Percentiles rank a stretch among this genome's conserved stretches.
Conservation (phyloP, 2,329 filamentous ascomycete species). For the Onygenales sp. region DNA sequence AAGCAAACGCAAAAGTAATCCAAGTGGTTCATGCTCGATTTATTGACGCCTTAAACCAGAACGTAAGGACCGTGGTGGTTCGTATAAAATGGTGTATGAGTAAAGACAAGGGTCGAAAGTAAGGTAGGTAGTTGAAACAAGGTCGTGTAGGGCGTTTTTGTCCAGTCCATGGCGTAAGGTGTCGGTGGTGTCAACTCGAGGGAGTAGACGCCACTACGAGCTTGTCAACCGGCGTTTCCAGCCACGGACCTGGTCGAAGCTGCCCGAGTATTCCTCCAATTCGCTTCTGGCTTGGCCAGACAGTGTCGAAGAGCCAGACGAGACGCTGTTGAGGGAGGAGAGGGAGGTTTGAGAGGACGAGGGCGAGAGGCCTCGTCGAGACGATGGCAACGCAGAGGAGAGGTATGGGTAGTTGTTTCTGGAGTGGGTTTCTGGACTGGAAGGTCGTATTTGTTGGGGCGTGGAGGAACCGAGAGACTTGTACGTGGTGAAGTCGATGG, state of each 20-base stretch:
- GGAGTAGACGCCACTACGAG: slow-evolving; percentile 11
- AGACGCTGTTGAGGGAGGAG: slow-evolving; percentile 62
- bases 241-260: slow-evolving; percentile 70
- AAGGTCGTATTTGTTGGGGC: slow-evolving; percentile 10
- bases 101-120: slow-evolving; percentile 1
- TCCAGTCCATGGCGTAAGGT: not conserved
- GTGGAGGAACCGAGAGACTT: slow-evolving; percentile 34
- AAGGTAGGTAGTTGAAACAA: not conserved
- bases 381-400: slow-evolving; percentile 16
- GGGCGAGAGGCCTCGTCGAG: slow-evolving; percentile 23
- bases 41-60: not conserved
- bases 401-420: slow-evolving; percentile 7
- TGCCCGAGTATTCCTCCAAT: slow-evolving; percentile 75
- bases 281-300: slow-evolving; percentile 71
- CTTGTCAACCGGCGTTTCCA: slow-evolving; percentile 31
- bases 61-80: not conserved
- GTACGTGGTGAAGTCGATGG: slow-evolving; percentile 63
- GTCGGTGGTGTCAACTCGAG: no score
- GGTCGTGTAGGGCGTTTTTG: not conserved
- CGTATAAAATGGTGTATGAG: not conserved
- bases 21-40: not conserved
- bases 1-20: not conserved
- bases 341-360: slow-evolving; percentile 80
- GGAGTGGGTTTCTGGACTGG: not conserved
- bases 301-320: slow-evolving; percentile 49